phyloP scores from a whole-genome alignment of 441 rosid species.

The Brassica hybrid region DNA sequence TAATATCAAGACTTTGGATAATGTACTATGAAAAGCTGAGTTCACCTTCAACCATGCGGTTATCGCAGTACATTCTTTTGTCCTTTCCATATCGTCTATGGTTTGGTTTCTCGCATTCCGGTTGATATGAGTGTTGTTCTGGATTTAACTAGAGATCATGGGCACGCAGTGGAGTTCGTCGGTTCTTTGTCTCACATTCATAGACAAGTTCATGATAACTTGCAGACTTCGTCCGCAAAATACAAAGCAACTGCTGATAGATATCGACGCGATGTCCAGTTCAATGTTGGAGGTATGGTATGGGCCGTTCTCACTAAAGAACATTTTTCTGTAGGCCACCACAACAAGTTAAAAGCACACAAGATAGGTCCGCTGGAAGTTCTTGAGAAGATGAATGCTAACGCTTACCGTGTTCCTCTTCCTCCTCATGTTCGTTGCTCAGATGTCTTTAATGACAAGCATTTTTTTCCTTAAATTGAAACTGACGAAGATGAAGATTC shows the following conservation, averaged over 20 bases:
- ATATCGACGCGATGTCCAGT: neutral
- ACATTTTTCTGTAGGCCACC: neutral
- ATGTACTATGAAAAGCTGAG: too few species aligned
- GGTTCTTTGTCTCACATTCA: neutral
- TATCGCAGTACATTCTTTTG: too few species aligned
- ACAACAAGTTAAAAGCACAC: neutral
- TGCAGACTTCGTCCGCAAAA: neutral
- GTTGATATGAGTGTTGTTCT: too few species aligned
- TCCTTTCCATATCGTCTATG: too few species aligned
- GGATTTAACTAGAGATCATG: too few species aligned
- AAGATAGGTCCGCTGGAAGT: neutral
- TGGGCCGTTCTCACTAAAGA: neutral
- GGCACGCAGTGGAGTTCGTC: too few species aligned
- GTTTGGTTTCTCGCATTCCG: too few species aligned
- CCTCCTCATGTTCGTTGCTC: neutral
- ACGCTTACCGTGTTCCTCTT: neutral
- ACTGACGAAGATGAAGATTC: neutral
- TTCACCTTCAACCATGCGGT: too few species aligned
- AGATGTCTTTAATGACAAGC: neutral
- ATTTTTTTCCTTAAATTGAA: neutral
- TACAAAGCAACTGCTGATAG: neutral
- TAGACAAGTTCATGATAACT: neutral
- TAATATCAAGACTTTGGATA: too few species aligned
- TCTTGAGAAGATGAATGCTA: neutral
- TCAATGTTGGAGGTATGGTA: neutral